Percentiles rank a stretch among this genome's conserved stretches.
Conservation (phyloP, 78 protist genomes). For the Chrysochromulina tobinii region DNA sequence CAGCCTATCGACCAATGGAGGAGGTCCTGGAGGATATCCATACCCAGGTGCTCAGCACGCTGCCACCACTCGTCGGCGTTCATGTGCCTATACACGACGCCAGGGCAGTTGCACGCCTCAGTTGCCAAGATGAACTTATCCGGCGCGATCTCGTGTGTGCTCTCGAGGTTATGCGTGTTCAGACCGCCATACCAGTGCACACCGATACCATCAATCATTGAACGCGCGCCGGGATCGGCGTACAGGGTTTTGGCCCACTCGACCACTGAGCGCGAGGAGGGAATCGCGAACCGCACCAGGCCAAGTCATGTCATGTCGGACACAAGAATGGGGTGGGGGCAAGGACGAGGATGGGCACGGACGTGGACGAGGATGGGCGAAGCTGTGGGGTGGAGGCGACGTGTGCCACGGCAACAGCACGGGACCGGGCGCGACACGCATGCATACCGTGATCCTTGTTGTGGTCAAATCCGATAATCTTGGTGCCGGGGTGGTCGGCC, state of each 20-base stretch:
- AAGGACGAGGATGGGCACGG: no score
- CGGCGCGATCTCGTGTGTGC: background rate
- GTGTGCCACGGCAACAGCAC: no score
- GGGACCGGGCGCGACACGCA: no score
- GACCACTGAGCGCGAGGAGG: background rate
- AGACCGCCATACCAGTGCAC: slow-evolving; percentile 56
- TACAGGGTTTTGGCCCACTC: background rate
- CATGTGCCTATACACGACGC: background rate
- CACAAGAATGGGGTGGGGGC: no score
- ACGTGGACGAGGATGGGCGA: no score
- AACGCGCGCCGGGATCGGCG: slow-evolving; percentile 12
- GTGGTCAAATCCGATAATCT: slow-evolving; percentile 56
- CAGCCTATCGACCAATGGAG: slow-evolving; percentile 11
- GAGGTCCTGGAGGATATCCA: background rate
- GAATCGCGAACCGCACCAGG: no score
- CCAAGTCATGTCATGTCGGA: no score
- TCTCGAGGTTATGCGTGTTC: background rate
- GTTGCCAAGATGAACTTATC: slow-evolving; percentile 42
- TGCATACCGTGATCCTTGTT: slow-evolving; percentile 30
- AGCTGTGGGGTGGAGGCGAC: no score
- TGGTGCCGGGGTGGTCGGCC: slow-evolving; percentile 47
- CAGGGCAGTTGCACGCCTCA: slow-evolving; percentile 51
- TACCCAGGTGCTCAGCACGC: background rate
- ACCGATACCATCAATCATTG: slow-evolving; percentile 35
- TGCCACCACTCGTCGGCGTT: background rate